Evolutionary conservation across 1,284 basidiomycete genomes (phyloP).

Genomic region (Austroboletus niveus): DNA sequence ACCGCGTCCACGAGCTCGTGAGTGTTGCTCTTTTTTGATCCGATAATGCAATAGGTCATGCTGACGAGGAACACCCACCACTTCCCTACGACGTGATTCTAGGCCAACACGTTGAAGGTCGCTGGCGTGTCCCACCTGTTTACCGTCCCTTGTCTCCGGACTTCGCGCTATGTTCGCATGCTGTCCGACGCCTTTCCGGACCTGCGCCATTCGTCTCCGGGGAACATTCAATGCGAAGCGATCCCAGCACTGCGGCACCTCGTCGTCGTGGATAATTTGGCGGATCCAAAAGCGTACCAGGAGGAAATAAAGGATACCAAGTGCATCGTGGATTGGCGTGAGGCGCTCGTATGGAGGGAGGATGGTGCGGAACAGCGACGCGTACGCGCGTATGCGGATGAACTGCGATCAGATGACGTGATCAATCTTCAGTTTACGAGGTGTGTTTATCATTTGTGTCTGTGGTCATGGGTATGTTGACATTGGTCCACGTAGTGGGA

Average conservation of each 20-base stretch:
- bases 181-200: conserved; percentile 60
- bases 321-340: conserved; percentile 64
- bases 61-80: background rate
- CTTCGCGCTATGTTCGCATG: conserved; percentile 60
- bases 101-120: conserved; percentile 64
- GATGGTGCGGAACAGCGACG: conserved; percentile 40
- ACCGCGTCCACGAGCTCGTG: conserved; percentile 70
- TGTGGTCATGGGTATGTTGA: background rate
- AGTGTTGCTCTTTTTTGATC: conserved; percentile 19
- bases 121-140: conserved; percentile 73
- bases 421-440: conserved; percentile 85
- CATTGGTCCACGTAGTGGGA: conserved; percentile 51
- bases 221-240: conserved; percentile 56
- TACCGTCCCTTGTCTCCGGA: conserved; percentile 67
- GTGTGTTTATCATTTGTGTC: conserved; percentile 35
- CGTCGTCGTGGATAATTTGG: conserved; percentile 66
- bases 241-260: conserved; percentile 67
- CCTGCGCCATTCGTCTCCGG: conserved; percentile 48
- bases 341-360: conserved; percentile 61
- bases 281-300: conserved; percentile 38
- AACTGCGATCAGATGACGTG: conserved; percentile 60
- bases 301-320: conserved; percentile 44
- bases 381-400: conserved; percentile 41
- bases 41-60: background rate
- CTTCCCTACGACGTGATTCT: background rate